Conservation (phyloP, 2,329 filamentous ascomycete species). For the Colletotrichum tabaci region DNA sequence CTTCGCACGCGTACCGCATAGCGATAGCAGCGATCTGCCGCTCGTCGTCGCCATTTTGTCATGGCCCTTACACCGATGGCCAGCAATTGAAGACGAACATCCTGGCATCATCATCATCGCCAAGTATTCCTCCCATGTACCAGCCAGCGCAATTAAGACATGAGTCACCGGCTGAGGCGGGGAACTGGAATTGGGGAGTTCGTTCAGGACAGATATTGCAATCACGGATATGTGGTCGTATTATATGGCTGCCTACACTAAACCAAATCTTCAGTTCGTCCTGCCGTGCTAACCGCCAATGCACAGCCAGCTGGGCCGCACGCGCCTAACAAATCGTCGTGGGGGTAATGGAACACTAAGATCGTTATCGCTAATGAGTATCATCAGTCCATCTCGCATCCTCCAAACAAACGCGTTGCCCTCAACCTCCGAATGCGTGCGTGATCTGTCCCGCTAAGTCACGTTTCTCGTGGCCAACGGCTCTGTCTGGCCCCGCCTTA, state of each 20-base stretch:
- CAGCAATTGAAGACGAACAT: background rate
- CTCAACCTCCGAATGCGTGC: conserved; percentile 80
- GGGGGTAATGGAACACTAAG: conserved; percentile 17
- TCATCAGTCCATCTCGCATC: conserved; percentile 57
- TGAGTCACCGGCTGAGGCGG: background rate
- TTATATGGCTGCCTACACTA: conserved; percentile 18
- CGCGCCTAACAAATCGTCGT: background rate
- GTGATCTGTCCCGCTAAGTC: conserved; percentile 76
- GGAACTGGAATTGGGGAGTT: background rate
- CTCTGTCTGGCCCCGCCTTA: conserved; percentile 77
- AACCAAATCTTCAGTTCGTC: background rate
- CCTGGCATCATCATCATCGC: background rate
- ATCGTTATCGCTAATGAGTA: conserved; percentile 18
- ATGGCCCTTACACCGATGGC: background rate
- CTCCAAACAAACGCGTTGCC: conserved; percentile 79
- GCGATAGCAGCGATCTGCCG: conserved; percentile 3
- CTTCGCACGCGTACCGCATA: conserved; percentile 9
- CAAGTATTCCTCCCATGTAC: background rate
- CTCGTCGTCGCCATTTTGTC: background rate
- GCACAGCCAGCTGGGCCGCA: conserved; percentile 4
- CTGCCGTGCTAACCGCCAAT: conserved; percentile 26
- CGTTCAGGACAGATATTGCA: conserved; percentile 2
- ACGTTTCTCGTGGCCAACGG: conserved; percentile 73
- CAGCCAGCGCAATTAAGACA: background rate
- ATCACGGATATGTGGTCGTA: background rate